phyloP scores from a whole-genome alignment of 495 filamentous ascomycete species.

The Paragyromitra xinjiangensis region DNA sequence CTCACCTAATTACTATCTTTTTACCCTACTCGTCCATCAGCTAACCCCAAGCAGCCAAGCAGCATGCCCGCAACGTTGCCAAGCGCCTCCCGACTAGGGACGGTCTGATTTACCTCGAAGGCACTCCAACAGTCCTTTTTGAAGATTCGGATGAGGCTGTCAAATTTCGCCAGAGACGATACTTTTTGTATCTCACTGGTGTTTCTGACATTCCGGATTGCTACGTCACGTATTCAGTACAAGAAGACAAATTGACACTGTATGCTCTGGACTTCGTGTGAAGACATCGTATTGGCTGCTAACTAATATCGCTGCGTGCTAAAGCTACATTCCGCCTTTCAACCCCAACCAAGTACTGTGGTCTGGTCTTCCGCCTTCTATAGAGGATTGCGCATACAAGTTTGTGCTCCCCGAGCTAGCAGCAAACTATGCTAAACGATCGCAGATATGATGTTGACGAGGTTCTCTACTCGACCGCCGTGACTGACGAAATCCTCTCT shows the following conservation, averaged over 20 bases:
- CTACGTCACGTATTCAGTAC: conserved; percentile 70
- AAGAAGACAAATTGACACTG: conserved; percentile 65
- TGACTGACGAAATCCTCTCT: conserved; percentile 38
- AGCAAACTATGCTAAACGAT: conserved; percentile 8
- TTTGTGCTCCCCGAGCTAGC: conserved; percentile 45
- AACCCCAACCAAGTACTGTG: conserved; percentile 68
- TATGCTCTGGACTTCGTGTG: conserved; percentile 53
- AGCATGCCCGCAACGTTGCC: conserved; percentile 78
- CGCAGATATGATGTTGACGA: conserved; percentile 63
- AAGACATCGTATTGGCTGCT: neutral
- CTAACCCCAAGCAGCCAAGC: conserved; percentile 69
- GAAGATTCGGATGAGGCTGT: conserved; percentile 70
- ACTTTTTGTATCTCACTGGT: conserved; percentile 77
- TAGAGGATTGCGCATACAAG: conserved; percentile 63
- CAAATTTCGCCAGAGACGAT: conserved; percentile 71
- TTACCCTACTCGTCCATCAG: neutral
- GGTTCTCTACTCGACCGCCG: conserved; percentile 59
- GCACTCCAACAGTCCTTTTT: conserved; percentile 62
- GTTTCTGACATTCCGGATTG: conserved; percentile 68
- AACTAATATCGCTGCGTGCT: neutral
- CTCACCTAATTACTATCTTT: neutral
- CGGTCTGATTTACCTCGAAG: conserved; percentile 72
- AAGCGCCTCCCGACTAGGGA: conserved; percentile 68
- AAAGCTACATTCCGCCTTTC: conserved; percentile 65
- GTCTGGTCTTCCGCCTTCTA: conserved; percentile 67